A percentile compares a stretch with the other conserved stretches of the same genome.
Conservation (phyloP, 768 basidiomycete species). For the Boletus sp. region DNA sequence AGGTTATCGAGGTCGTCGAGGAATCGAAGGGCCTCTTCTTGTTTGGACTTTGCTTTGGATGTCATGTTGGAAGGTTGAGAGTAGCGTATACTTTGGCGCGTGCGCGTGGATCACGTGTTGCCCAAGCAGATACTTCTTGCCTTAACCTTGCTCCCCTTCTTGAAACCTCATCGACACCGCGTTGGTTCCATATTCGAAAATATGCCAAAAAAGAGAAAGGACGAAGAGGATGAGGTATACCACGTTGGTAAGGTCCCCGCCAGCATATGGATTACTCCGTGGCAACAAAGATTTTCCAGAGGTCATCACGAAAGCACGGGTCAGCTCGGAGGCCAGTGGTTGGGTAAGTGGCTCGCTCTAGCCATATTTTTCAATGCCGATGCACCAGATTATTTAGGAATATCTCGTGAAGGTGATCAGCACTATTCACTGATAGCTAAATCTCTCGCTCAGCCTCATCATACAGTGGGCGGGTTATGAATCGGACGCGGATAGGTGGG, state of each 20-base stretch:
- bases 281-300: conserved; percentile 36
- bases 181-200: not conserved
- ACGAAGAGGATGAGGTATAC: conserved; percentile 36
- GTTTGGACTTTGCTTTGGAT: conserved; percentile 65
- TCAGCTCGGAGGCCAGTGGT: conserved; percentile 38
- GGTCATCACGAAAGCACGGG: conserved; percentile 58
- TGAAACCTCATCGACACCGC: not conserved
- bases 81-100: not conserved
- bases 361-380: not conserved
- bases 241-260: conserved; percentile 43
- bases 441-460: conserved; percentile 2
- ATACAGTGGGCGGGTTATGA: conserved; percentile 67
- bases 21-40: conserved; percentile 87
- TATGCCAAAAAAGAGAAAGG: conserved; percentile 29
- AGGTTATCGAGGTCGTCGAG: conserved; percentile 93
- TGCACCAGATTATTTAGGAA: conserved; percentile 38
- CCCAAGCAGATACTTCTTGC: not conserved
- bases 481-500: conserved; percentile 55
- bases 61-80: conserved; percentile 27
- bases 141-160: not conserved
- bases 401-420: conserved; percentile 63
- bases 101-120: conserved; percentile 16
- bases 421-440: not conserved
- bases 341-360: conserved; percentile 44
- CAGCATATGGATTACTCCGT: not conserved